A percentile compares a stretch with the other conserved stretches of the same genome.
Conservation (phyloP, 2,329 filamentous ascomycete genomes). For the Fusarium xylarioides region DNA sequence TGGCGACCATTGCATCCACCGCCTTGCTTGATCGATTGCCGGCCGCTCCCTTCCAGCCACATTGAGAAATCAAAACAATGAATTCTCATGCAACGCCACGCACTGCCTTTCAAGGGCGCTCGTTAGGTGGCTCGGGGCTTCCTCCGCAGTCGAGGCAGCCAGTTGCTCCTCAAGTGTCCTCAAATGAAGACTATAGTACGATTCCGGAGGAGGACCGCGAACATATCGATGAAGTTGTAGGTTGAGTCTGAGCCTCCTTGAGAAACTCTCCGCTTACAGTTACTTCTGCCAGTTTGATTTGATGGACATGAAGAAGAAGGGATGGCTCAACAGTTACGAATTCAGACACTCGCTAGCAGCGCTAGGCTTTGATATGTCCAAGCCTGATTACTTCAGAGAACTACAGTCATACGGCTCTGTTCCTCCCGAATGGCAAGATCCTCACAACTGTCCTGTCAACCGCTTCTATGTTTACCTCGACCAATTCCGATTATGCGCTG, state of each 20-base stretch:
- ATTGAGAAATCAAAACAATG: constrained; percentile 41
- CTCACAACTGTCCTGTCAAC: constrained; percentile 54
- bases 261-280: constrained; percentile 26
- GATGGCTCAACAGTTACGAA: constrained; percentile 96
- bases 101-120: constrained; percentile 47
- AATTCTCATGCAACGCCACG: constrained; percentile 52
- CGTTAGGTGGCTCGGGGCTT: constrained; percentile 46
- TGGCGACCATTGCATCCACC: background rate
- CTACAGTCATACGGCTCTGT: constrained; percentile 83
- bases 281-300: constrained; percentile 75
- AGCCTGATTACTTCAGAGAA: constrained; percentile 82
- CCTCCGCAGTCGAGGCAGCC: constrained; percentile 47
- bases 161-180: constrained; percentile 47
- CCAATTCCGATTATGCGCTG: constrained; percentile 75
- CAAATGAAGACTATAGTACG: constrained; percentile 51
- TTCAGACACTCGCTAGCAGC: constrained; percentile 96
- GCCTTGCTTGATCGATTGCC: constrained; percentile 21
- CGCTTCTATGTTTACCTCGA: constrained; percentile 61
- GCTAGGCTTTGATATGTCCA: constrained; percentile 90
- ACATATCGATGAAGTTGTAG: constrained; percentile 92
- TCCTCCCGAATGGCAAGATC: constrained; percentile 65
- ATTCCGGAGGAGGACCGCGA: constrained; percentile 90
- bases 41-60: constrained; percentile 22
- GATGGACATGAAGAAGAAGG: constrained; percentile 96
- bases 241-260: constrained; percentile 46